A percentile compares a stretch with the other conserved stretches of the same genome.
These are phyloP conservation scores for Teratosphaeria nubilosa DNA, from an alignment of 2,329 filamentous ascomycete genomes.

Conservation along the genomic window DNA sequence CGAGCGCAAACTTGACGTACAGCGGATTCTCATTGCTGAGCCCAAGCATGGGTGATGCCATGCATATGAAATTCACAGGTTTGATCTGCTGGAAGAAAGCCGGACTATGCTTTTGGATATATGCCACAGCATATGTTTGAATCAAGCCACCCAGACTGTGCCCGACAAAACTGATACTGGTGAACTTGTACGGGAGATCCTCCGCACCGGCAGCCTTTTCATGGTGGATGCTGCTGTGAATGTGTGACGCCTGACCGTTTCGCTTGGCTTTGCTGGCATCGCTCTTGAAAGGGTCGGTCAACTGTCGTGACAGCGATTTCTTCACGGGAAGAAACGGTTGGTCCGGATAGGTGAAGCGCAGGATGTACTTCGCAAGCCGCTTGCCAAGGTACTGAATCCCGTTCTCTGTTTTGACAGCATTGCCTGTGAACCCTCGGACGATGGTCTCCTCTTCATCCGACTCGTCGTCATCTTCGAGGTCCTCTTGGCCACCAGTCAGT, in stretches of 20 bases:
- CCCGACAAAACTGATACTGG: constrained; percentile 88
- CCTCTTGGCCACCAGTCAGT: constrained; percentile 41
- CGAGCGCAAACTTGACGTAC: constrained; percentile 92
- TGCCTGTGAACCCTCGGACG: constrained; percentile 80
- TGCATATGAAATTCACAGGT: constrained; percentile 79
- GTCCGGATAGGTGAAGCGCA: constrained; percentile 85
- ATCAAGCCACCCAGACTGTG: constrained; percentile 85
- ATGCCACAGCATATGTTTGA: constrained; percentile 89
- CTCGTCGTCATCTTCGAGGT: constrained; percentile 37
- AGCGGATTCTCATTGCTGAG: constrained; percentile 95
- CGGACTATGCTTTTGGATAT: constrained; percentile 92
- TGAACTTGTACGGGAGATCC: constrained; percentile 65
- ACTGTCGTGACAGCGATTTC: constrained; percentile 39
- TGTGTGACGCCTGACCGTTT: constrained; percentile 42
- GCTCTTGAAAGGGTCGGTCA: constrained; percentile 39
- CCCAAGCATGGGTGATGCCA: constrained; percentile 81
- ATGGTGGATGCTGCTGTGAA: constrained; percentile 51
- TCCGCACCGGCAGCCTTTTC: constrained; percentile 32
- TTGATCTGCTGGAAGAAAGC: constrained; percentile 77
- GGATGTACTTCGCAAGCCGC: constrained; percentile 78
- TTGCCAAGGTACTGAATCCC: constrained; percentile 97
- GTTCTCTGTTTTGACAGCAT: constrained; percentile 81
- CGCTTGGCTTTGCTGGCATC: constrained; percentile 35
- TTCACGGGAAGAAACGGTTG: constrained; percentile 72
- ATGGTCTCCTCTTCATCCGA: constrained; percentile 76